These are phyloP conservation scores for Yarrowia sp. DNA, from an alignment of 805 yeast species.

Conservation along the genomic window DNA sequence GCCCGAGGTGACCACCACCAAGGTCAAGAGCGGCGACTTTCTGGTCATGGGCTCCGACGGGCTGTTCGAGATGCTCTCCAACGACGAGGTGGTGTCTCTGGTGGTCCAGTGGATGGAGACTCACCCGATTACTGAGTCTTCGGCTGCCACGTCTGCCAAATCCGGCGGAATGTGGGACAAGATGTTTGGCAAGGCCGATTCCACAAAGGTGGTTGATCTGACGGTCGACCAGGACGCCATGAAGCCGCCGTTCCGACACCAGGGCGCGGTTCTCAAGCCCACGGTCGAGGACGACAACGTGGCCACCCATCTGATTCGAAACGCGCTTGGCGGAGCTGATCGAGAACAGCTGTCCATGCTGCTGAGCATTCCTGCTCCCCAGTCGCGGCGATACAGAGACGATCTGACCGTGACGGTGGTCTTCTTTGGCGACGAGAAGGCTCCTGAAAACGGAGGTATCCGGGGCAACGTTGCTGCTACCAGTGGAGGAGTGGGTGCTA, in stretches of 20 bases:
- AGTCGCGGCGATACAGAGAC: constrained; percentile 90
- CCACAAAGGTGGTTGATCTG: constrained; percentile 48
- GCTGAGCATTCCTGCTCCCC: constrained; percentile 88
- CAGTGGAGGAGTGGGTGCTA: constrained; percentile 10
- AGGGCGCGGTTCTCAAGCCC: constrained; percentile 43
- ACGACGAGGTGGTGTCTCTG: constrained; percentile 89
- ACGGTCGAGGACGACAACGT: constrained; percentile 81
- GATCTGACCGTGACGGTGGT: constrained; percentile 96
- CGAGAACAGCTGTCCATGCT: constrained; percentile 87
- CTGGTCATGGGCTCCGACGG: constrained; percentile 95
- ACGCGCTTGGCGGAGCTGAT: constrained; percentile 90
- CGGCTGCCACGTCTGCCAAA: constrained; percentile 19
- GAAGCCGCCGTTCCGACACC: constrained; percentile 73
- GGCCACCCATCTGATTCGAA: constrained; percentile 90
- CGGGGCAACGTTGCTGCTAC: constrained; percentile 31
- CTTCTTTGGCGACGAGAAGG: constrained; percentile 69
- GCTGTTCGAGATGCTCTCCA: constrained; percentile 85
- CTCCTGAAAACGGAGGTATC: constrained; percentile 18
- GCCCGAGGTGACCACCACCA: constrained; percentile 86
- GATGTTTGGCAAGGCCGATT: constrained; percentile 36
- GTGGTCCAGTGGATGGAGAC: constrained; percentile 93
- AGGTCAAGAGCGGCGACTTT: constrained; percentile 77
- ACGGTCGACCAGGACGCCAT: constrained; percentile 58
- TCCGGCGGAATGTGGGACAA: constrained; percentile 39
- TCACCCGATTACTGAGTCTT: constrained; percentile 57